These are phyloP conservation scores for Tremella yokohamensis DNA, from an alignment of 768 basidiomycete genomes.

Conservation along the genomic window DNA sequence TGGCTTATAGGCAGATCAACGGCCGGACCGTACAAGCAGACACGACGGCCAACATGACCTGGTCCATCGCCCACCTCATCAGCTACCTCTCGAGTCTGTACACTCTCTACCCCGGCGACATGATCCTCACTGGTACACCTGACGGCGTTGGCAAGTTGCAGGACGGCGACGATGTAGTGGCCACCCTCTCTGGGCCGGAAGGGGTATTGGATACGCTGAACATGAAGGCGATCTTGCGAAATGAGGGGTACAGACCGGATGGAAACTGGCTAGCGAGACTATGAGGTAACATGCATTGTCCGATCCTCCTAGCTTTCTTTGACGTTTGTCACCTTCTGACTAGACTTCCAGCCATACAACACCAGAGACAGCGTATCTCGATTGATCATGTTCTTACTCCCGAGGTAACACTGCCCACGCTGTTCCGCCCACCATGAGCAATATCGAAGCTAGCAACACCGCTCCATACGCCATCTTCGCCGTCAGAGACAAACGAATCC, in stretches of 20 bases:
- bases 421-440: slow-evolving; percentile 79
- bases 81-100: not conserved
- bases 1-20: not conserved
- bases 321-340: no score
- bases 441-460: slow-evolving; percentile 57
- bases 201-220: not conserved
- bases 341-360: no score
- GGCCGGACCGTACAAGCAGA: not conserved
- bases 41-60: not conserved
- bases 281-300: no score
- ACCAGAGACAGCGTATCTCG: no score
- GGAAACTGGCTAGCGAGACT: no score
- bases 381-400: no score
- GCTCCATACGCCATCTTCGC: slow-evolving; percentile 55
- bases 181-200: not conserved
- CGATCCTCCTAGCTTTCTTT: no score
- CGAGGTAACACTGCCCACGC: slow-evolving; percentile 58
- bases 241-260: no score
- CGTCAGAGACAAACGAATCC: no score
- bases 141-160: not conserved
- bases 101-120: slow-evolving; percentile 3
- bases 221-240: no score
- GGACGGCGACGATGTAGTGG: not conserved
- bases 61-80: slow-evolving; percentile 1
- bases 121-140: slow-evolving; percentile 2